A percentile compares a stretch with the other conserved stretches of the same genome.
phyloP scores from a whole-genome alignment of 2,329 filamentous ascomycete genomes.

The Cadophora malorum region DNA sequence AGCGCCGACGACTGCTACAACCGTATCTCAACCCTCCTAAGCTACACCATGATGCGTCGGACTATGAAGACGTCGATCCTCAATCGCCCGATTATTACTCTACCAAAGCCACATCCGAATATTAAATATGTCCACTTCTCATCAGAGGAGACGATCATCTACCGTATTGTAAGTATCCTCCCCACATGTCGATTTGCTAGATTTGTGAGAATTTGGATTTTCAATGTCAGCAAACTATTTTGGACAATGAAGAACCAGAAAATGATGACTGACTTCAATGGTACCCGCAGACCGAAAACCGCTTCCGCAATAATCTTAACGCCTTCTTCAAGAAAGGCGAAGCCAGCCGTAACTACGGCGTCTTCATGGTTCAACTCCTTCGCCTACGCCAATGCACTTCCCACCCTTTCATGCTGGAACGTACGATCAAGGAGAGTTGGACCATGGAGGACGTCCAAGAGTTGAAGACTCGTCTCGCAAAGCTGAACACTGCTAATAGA shows the following conservation, averaged over 20 bases:
- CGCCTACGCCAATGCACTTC: constrained; percentile 44
- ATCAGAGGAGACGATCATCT: constrained; percentile 57
- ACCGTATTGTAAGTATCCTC: constrained; percentile 57
- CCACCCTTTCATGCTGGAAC: constrained; percentile 45
- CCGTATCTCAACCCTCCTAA: constrained; percentile 39
- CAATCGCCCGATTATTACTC: constrained; percentile 57
- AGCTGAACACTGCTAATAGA: constrained; percentile 13
- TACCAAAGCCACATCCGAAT: constrained; percentile 55
- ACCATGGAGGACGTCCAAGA: constrained; percentile 38
- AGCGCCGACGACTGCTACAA: constrained; percentile 31
- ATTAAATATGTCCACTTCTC: constrained; percentile 56
- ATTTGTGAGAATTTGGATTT: background rate
- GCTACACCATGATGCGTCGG: constrained; percentile 58
- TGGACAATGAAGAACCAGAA: constrained; percentile 11
- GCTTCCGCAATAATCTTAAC: constrained; percentile 42
- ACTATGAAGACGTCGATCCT: constrained; percentile 62
- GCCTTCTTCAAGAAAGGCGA: constrained; percentile 34
- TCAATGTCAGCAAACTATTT: background rate
- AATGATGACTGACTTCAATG: background rate
- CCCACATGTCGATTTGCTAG: background rate
- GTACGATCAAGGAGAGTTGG: constrained; percentile 43
- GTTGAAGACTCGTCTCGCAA: constrained; percentile 29
- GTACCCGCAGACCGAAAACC: constrained; percentile 45
- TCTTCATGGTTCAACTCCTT: constrained; percentile 44
- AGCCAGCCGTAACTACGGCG: constrained; percentile 34